Percentiles rank a stretch among this genome's conserved stretches.
Evolutionary conservation across 2,329 filamentous ascomycete species (phyloP).

Genomic region (Alternaria sp.): DNA sequence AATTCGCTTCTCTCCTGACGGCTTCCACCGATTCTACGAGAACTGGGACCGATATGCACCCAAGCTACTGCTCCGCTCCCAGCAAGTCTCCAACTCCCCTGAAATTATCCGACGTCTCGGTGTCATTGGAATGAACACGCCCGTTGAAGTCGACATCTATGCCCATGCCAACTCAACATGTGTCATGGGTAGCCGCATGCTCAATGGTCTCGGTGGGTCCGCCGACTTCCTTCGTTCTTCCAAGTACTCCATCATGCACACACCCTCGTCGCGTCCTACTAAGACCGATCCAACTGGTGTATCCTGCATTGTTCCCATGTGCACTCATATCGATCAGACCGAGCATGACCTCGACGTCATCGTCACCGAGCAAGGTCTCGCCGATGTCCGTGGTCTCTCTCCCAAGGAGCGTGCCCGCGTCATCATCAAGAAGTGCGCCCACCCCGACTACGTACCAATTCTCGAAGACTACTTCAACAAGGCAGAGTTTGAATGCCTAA

Average conservation of each 20-base stretch:
- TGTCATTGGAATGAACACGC: slow-evolving; percentile 94
- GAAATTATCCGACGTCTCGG: slow-evolving; percentile 89
- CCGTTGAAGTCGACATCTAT: slow-evolving; percentile 93
- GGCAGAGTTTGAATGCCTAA: slow-evolving; percentile 85
- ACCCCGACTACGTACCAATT: slow-evolving; percentile 85
- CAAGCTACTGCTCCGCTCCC: slow-evolving; percentile 86
- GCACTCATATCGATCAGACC: slow-evolving; percentile 90
- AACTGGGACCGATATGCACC: slow-evolving; percentile 82
- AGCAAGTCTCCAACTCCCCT: slow-evolving; percentile 87
- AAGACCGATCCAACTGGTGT: slow-evolving; percentile 86
- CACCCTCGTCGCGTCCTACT: slow-evolving; percentile 78
- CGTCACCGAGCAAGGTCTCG: slow-evolving; percentile 80
- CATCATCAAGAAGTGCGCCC: slow-evolving; percentile 87
- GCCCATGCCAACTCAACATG: slow-evolving; percentile 91
- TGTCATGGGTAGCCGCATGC: slow-evolving; percentile 87
- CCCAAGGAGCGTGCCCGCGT: slow-evolving; percentile 82
- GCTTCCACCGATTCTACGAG: slow-evolving; percentile 90
- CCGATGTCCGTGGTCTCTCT: slow-evolving; percentile 82
- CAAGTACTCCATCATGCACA: slow-evolving; percentile 95
- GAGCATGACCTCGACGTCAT: slow-evolving; percentile 93
- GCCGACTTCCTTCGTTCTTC: slow-evolving; percentile 81
- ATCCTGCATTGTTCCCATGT: slow-evolving; percentile 91
- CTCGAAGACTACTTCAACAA: slow-evolving; percentile 83
- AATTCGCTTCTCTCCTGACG: slow-evolving; percentile 89
- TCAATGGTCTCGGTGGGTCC: slow-evolving; percentile 83